Base-by-base conservation (phyloP, 805 yeast genomes). In the Candida boleticola region DNA sequence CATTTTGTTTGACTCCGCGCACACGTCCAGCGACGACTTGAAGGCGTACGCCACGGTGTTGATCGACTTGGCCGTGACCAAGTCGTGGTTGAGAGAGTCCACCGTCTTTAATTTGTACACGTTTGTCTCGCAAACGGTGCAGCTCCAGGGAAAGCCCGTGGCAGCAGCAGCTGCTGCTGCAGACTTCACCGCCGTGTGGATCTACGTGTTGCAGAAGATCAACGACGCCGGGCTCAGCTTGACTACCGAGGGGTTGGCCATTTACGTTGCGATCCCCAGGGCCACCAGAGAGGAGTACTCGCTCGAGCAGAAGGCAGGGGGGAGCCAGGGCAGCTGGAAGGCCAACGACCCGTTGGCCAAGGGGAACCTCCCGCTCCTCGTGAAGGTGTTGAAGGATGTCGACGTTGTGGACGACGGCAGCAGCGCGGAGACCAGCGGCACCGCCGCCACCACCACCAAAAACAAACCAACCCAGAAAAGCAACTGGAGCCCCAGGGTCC, bases 41-140 rank as follows among this genome's bases (percentile, higher is more conserved):
- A 46, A 55, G 14, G 58, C 62, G 10, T 75, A 83, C 35, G 59
- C 79, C 21, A 63, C 68, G 3, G 58, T 67, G 23, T 52, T 85
- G 29, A 58, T 87, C 3, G 79, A 76, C 19, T 66, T 90, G 42
- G 76, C 95, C 0, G 59, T 68, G 11, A 49, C 66, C 27, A 92
- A 90, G 58, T 77, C 86, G 1, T 90, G 97, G 97, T 76, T 90
- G 32, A 71, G 95, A 46, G 97, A 92, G 61, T 80, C 95, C 3
- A 73, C 88, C 31, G 71, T 86, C 52, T 86, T 73, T 54, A 85
- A 95, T 1, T 66, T 90, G 36, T 79, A 75, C 50, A 81, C 77
- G 40, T 71, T 84, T 36, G 45, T 68, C 6, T 29, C 46, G 18
- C 39, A 42, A 25, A 23, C 27, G 7, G 27, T 23, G 10, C 27